A percentile compares a stretch with the other conserved stretches of the same genome.
Evolutionary conservation across 169 alveolate species (phyloP).

Genomic region (Eimeria maxima): DNA sequence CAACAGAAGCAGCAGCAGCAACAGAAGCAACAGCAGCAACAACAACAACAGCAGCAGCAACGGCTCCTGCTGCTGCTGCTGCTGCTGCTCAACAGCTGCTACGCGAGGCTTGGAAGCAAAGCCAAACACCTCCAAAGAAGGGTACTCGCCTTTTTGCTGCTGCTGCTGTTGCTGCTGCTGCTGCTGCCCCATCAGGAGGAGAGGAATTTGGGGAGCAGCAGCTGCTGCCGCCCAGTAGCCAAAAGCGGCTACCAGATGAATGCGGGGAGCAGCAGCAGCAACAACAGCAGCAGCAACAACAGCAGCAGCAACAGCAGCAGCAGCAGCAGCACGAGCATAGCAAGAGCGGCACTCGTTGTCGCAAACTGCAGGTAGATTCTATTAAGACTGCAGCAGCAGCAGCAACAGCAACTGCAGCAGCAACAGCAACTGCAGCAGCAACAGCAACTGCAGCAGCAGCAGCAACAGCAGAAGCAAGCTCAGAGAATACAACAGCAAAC

Average conservation of each 20-base stretch:
- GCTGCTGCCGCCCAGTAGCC: not conserved
- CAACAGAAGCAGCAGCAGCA: not conserved
- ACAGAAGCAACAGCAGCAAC: not conserved
- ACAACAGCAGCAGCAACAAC: not conserved
- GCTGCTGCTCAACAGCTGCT: conserved; percentile 2
- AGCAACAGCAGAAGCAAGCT: not conserved
- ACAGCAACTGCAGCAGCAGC: no score
- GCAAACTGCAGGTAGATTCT: no score
- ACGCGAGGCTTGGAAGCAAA: not conserved
- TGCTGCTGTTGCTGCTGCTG: no score
- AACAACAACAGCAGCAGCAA: not conserved
- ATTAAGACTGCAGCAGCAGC: not conserved
- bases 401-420: not conserved
- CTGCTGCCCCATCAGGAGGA: no score
- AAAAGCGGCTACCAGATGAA: not conserved
- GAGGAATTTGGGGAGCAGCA: not conserved
- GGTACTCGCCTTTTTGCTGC: not conserved
- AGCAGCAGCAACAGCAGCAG: conserved; percentile 31
- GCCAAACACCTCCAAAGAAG: not conserved
- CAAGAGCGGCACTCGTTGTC: not conserved
- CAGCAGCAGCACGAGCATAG: conserved; percentile 1
- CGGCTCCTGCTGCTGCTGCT: no score
- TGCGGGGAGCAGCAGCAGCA: not conserved
- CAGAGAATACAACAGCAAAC: not conserved
- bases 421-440: not conserved